Evolutionary conservation across 306 rosid genomes (phyloP).

Genomic region (Geum urbanum): DNA sequence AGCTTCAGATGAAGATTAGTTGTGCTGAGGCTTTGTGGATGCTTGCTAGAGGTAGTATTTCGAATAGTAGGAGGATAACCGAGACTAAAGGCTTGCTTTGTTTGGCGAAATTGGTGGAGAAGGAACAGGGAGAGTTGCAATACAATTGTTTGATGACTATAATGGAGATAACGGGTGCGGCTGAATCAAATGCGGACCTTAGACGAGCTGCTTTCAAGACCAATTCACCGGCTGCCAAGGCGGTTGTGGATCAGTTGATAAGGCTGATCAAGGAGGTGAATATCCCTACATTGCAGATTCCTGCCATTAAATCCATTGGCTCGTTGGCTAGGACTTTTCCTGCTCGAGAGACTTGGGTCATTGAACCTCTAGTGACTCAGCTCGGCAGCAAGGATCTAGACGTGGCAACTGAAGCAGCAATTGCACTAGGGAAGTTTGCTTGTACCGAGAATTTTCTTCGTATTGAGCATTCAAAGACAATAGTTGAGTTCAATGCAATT

Average conservation of each 20-base stretch:
- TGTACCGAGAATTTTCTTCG: slow-evolving; percentile 55
- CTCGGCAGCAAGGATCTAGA: slow-evolving; percentile 40
- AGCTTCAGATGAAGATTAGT: slow-evolving; percentile 53
- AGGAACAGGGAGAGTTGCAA: slow-evolving; percentile 65
- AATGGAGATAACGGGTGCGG: slow-evolving; percentile 65
- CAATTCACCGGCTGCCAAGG: slow-evolving; percentile 68
- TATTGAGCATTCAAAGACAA: slow-evolving; percentile 63
- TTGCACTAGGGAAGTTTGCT: slow-evolving; percentile 65
- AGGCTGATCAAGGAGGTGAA: slow-evolving; percentile 56
- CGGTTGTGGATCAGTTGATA: slow-evolving; percentile 71
- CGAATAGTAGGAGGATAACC: slow-evolving; percentile 59
- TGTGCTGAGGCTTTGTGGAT: slow-evolving; percentile 76
- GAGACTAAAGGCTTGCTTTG: slow-evolving; percentile 85
- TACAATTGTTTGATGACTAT: slow-evolving; percentile 67
- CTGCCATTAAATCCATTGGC: slow-evolving; percentile 64
- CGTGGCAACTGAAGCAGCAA: slow-evolving; percentile 62
- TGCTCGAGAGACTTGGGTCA: slow-evolving; percentile 74
- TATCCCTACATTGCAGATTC: slow-evolving; percentile 45
- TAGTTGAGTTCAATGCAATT: slow-evolving; percentile 57
- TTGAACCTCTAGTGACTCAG: slow-evolving; percentile 53
- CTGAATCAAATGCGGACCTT: slow-evolving; percentile 64
- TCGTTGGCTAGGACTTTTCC: slow-evolving; percentile 82
- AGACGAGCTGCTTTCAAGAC: slow-evolving; percentile 65
- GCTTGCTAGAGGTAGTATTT: slow-evolving; percentile 64
- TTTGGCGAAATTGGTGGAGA: slow-evolving; percentile 72